Base-by-base conservation (phyloP, 306 rosid species). In the Castanea sativa region DNA sequence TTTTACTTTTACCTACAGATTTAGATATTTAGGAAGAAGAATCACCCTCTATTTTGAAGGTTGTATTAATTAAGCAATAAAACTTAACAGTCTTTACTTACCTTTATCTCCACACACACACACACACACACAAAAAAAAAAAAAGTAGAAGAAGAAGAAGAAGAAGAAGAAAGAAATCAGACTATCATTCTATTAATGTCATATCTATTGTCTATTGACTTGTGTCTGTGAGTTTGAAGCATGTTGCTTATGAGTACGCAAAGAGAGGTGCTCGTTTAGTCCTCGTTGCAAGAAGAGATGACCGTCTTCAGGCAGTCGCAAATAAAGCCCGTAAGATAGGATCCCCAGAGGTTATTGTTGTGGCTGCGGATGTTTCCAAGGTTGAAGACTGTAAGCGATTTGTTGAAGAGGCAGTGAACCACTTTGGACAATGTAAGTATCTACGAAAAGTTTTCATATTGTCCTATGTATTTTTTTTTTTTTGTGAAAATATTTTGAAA, bases 231-330 rank as follows among this genome's bases (percentile, higher is more conserved):
- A 0, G 30, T 76, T 76, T 23, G 38, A 67, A 70, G 81, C 32
- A 45, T 41, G 55, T 70, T 57, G 81, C 81, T 21, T 78, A 78
- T 25, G 76, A 78, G 76, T 78, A 78, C 20, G 81, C 81, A 2
- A 69, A 69, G 45, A 78, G 81, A 70, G 70, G 71, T 29, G 81
- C 81, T 58, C 75, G 75, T 33, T 38, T 55, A 18, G 81, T 74
- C 29, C 75, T 69, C 0, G 81, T 69, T 3, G 81, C 75, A 35
- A 78, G 81, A 35, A 78, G 76, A 56, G 81, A 38, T 41, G 76
- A 57, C 59, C 58, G 70, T 55, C 70, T 78, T 0, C 59, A 59
- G 18, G 68, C 20, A 13, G 76, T 78, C 3, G 57, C 59, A 7
- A 57, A 78, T 21, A 35, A 69, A 56, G 81, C 76, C 4, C 76